Conservation (phyloP, 2,329 filamentous ascomycete genomes). For the Nigrospora sphaerica region DNA sequence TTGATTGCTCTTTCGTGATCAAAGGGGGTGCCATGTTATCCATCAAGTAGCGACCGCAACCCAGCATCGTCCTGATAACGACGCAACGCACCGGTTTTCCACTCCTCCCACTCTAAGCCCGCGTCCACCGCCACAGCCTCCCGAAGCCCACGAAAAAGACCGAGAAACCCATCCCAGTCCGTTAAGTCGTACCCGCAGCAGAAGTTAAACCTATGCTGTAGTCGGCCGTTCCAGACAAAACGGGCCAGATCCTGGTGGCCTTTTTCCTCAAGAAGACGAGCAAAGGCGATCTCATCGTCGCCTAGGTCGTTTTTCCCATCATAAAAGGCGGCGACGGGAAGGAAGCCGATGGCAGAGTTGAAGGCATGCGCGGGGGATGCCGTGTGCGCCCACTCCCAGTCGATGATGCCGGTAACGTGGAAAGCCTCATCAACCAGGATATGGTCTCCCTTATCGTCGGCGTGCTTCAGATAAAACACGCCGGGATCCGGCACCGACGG, state of each 20-base stretch:
- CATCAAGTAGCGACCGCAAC: constrained; percentile 1
- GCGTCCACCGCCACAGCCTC: constrained; percentile 23
- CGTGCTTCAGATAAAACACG: constrained; percentile 37
- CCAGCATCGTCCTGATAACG: constrained; percentile 20
- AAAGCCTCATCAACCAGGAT: constrained; percentile 36
- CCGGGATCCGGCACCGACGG: constrained; percentile 13
- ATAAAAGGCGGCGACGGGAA: constrained; percentile 34
- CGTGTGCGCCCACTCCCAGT: constrained; percentile 32
- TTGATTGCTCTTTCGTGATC: no score
- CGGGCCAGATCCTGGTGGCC: constrained; percentile 25
- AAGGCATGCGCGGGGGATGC: constrained; percentile 29
- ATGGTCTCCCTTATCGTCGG: constrained; percentile 41
- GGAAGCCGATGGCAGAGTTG: constrained; percentile 30
- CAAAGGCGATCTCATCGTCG: constrained; percentile 30
- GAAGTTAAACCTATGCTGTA: constrained; percentile 31
- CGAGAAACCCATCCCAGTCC: constrained; percentile 34
- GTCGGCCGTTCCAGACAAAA: constrained; percentile 26
- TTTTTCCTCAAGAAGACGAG: constrained; percentile 23
- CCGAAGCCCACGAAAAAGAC: constrained; percentile 31
- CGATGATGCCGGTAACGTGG: constrained; percentile 40
- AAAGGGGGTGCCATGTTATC: not conserved
- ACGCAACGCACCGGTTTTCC: constrained; percentile 26
- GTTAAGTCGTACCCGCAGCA: constrained; percentile 32
- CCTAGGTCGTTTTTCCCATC: constrained; percentile 23
- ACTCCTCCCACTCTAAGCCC: constrained; percentile 28